Base-by-base conservation (phyloP, 805 yeast species). In the Suhomyces sp. region DNA sequence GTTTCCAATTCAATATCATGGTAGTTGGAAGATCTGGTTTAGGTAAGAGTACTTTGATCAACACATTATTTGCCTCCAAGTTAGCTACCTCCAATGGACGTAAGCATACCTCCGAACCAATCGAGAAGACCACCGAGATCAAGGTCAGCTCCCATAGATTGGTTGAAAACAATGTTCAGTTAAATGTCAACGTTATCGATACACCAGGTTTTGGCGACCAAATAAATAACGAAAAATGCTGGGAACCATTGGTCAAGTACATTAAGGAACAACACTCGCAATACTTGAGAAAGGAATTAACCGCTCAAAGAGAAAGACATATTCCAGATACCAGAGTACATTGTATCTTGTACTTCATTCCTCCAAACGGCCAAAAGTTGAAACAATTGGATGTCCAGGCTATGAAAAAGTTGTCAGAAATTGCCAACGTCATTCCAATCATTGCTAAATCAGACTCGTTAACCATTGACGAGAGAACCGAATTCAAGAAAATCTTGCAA, bases 181-280 rank as follows among this genome's bases (percentile, higher is more conserved):
- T 93, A 58, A 83, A 83, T 52, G 68, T 93, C 45, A 90, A 88
- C 51, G 80, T 93, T 37, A 86, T 93, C 56, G 98, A 93, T 59
- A 93, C 98, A 3, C 98, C 98, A 14, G 98, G 98, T 11, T 93
- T 88, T 70, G 98, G 96, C 25, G 98, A 93, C 70, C 96, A 86
- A 65, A 84, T 93, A 48, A 86, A 88, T 68, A 90, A 90, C 63
- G 95, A 86, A 53, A 85, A 83, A 63, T 88, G 95, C 64, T 91
- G 97, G 96, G 98, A 90, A 51, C 96, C 96, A 35, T 81, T 90
- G 44, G 82, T 90, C 46, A 88, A 87, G 64, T 90, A 88, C 65
- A 87, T 90, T 58, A 90, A 90, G 66, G 97, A 90, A 63, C 97
- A 90, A 65, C 95, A 90, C 61, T 83, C 95, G 27, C 81, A 81